These are phyloP conservation scores for Exobasidium rhododendri DNA, from an alignment of 1,284 basidiomycete species.

Conservation along the genomic window DNA sequence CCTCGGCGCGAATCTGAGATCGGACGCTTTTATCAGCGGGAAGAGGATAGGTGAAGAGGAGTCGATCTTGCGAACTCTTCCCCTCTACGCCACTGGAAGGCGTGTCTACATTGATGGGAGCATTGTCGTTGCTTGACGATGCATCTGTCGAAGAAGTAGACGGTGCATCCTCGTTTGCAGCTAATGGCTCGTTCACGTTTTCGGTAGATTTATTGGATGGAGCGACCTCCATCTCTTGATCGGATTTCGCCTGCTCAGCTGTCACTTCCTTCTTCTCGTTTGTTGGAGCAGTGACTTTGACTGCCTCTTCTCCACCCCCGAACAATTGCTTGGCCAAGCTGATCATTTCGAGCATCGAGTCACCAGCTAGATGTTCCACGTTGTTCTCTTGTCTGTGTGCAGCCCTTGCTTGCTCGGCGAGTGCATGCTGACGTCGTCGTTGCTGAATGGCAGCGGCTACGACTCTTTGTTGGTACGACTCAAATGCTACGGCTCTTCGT, in stretches of 20 bases:
- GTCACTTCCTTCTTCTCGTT: neutral
- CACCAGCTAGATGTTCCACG: neutral
- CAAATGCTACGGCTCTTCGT: slow-evolving; percentile 1
- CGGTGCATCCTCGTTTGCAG: neutral
- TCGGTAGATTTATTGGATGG: neutral
- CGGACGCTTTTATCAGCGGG: neutral
- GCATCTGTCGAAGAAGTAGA: neutral
- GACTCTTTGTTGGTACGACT: neutral
- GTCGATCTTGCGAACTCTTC: neutral
- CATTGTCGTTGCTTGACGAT: neutral
- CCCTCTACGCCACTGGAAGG: too few species aligned
- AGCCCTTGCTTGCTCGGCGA: neutral
- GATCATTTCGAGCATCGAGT: neutral
- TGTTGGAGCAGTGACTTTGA: neutral
- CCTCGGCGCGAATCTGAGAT: neutral
- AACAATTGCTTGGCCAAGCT: neutral
- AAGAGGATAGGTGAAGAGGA: neutral
- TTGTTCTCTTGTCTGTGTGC: neutral
- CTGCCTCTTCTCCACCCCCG: neutral
- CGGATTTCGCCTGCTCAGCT: neutral
- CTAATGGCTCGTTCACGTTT: neutral
- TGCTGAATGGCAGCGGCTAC: neutral
- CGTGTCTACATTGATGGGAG: too few species aligned
- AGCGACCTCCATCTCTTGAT: neutral
- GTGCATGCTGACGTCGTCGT: neutral